Conservation (phyloP, 768 basidiomycete genomes). For the Mycena rebaudengoi region DNA sequence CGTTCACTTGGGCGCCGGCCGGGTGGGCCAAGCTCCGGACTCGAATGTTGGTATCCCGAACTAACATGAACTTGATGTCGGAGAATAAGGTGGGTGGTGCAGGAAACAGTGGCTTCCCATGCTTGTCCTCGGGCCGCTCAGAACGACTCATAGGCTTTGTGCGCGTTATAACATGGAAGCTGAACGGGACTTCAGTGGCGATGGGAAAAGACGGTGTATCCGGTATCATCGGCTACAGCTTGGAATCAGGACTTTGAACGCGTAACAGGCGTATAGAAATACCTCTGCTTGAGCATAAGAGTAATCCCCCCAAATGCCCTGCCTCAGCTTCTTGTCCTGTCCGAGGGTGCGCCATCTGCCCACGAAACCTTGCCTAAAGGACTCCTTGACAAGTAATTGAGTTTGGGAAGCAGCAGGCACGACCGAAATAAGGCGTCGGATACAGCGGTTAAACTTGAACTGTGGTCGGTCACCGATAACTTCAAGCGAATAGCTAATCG, state of each 20-base stretch:
- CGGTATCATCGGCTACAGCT: slow-evolving; percentile 10
- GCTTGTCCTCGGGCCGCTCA: slow-evolving; percentile 11
- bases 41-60: slow-evolving; percentile 20
- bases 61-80: slow-evolving; percentile 15
- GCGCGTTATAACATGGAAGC: slow-evolving; percentile 12
- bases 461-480: slow-evolving; percentile 17
- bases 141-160: slow-evolving; percentile 21
- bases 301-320: slow-evolving; percentile 12
- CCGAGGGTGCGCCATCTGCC: background rate
- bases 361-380: background rate
- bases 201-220: slow-evolving; percentile 14
- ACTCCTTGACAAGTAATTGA: background rate
- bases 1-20: background rate
- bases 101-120: slow-evolving; percentile 15
- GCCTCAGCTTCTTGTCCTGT: background rate
- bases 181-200: slow-evolving; percentile 16
- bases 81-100: slow-evolving; percentile 15
- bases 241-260: background rate
- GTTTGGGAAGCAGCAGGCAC: slow-evolving; percentile 21
- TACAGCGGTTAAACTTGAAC: slow-evolving; percentile 2
- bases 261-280: background rate
- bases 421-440: slow-evolving; percentile 7
- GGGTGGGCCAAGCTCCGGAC: background rate
- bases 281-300: slow-evolving; percentile 12
- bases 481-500: slow-evolving; percentile 18